These are phyloP conservation scores for Solanum chiquidenum DNA, from an alignment of 257 asterid genomes.

Conservation along the genomic window DNA sequence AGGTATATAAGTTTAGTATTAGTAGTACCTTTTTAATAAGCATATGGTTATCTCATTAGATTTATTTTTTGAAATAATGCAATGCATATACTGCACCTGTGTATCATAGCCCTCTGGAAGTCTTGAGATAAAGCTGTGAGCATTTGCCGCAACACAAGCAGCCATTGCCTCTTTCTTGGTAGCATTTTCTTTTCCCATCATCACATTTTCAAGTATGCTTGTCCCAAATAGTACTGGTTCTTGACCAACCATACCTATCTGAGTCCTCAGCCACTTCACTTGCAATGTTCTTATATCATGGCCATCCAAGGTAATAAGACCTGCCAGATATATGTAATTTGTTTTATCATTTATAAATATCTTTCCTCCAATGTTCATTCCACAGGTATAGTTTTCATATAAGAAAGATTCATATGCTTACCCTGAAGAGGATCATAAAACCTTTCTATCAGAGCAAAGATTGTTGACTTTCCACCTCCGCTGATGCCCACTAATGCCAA, in stretches of 20 bases:
- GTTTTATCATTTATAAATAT: background rate
- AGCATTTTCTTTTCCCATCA: slow-evolving; percentile 72
- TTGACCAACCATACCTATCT: slow-evolving; percentile 90
- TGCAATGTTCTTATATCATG: slow-evolving; percentile 65
- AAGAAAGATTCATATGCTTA: background rate
- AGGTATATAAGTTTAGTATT: background rate
- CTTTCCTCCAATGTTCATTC: background rate
- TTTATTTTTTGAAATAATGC: background rate
- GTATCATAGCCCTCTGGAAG: slow-evolving; percentile 79
- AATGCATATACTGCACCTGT: slow-evolving; percentile 22
- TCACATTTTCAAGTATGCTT: slow-evolving; percentile 61
- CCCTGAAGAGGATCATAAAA: slow-evolving; percentile 73
- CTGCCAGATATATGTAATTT: slow-evolving; percentile 15
- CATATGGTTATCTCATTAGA: background rate
- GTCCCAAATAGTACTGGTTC: slow-evolving; percentile 75
- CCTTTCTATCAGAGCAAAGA: slow-evolving; percentile 71
- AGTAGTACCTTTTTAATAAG: background rate
- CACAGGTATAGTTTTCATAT: background rate
- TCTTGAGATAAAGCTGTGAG: slow-evolving; percentile 52
- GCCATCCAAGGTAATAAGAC: slow-evolving; percentile 55
- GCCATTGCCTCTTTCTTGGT: slow-evolving; percentile 53
- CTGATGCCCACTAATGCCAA: slow-evolving; percentile 67
- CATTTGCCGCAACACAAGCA: slow-evolving; percentile 65
- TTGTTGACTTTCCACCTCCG: slow-evolving; percentile 79
- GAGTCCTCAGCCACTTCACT: slow-evolving; percentile 80